These are phyloP conservation scores for Trichoderma orchidacearum DNA, from an alignment of 495 filamentous ascomycete genomes.

Conservation along the genomic window DNA sequence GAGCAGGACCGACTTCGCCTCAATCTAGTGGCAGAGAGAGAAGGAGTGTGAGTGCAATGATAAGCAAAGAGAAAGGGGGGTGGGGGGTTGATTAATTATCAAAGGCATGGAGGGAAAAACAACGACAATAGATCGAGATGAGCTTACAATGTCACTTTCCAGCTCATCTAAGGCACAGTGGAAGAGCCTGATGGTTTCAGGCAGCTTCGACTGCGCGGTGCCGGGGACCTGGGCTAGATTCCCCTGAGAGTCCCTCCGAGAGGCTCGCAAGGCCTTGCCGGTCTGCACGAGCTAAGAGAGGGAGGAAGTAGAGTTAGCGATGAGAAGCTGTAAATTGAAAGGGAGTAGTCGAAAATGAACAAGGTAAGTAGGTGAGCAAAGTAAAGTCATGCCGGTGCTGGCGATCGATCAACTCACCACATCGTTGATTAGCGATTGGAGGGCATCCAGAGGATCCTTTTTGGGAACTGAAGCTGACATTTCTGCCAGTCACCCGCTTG, in stretches of 20 bases:
- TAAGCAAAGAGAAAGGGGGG: neutral
- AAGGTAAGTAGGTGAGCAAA: neutral
- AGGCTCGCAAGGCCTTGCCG: conserved; percentile 30
- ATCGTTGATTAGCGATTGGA: conserved; percentile 31
- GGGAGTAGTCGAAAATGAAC: neutral
- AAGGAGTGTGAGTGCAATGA: neutral
- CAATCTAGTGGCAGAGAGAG: conserved; percentile 11
- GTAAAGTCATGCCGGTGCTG: too few species aligned
- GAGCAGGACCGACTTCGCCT: conserved; percentile 26
- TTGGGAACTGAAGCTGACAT: neutral
- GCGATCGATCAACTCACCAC: too few species aligned
- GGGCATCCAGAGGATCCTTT: conserved; percentile 20
- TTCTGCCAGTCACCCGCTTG: neutral
- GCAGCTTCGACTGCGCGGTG: conserved; percentile 20
- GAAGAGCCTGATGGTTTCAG: conserved; percentile 25
- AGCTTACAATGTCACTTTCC: conserved; percentile 38
- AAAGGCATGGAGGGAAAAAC: too few species aligned
- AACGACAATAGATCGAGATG: too few species aligned
- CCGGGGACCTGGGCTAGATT: conserved; percentile 12
- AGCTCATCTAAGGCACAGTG: conserved; percentile 36
- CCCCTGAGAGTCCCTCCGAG: conserved; percentile 23
- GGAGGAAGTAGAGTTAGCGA: conserved; percentile 1
- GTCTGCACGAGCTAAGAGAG: conserved; percentile 31
- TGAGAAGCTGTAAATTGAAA: neutral
- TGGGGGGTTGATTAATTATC: too few species aligned